phyloP scores from a whole-genome alignment of 495 filamentous ascomycete species.

The Penicillium roqueforti region DNA sequence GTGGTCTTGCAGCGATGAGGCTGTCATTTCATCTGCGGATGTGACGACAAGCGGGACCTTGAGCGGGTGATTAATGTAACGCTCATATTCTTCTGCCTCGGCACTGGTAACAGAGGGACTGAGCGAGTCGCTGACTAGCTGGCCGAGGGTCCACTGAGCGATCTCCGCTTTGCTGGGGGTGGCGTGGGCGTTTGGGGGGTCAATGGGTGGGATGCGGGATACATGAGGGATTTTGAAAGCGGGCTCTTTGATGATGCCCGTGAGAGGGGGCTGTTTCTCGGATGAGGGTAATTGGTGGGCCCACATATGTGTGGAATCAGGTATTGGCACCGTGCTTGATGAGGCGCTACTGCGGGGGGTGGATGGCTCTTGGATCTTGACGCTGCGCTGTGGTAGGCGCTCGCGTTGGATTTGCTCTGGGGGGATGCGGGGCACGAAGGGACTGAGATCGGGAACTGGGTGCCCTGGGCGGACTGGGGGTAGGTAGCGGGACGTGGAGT shows the following conservation, averaged over 20 bases:
- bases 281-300: constrained; percentile 31
- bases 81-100: constrained; percentile 80
- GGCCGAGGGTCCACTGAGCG: constrained; percentile 81
- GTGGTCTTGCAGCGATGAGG: constrained; percentile 36
- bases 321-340: not conserved
- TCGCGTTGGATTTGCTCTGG: constrained; percentile 38
- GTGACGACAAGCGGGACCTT: constrained; percentile 83
- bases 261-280: constrained; percentile 26
- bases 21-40: constrained; percentile 55
- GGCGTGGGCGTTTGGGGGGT: constrained; percentile 18
- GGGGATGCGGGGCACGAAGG: constrained; percentile 68
- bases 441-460: constrained; percentile 70
- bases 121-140: constrained; percentile 73
- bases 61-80: constrained; percentile 89
- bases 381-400: constrained; percentile 37
- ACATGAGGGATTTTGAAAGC: constrained; percentile 20
- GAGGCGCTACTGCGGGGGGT: constrained; percentile 5
- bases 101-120: constrained; percentile 68
- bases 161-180: constrained; percentile 58
- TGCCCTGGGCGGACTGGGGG: constrained; percentile 63
- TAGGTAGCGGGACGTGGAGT: constrained; percentile 76
- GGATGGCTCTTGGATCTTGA: constrained; percentile 43
- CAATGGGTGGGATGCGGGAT: constrained; percentile 23
- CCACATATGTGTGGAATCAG: constrained; percentile 21
- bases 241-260: constrained; percentile 46